phyloP scores from a whole-genome alignment of 75 land plant genomes.

The Selaginella moellendorffii region DNA sequence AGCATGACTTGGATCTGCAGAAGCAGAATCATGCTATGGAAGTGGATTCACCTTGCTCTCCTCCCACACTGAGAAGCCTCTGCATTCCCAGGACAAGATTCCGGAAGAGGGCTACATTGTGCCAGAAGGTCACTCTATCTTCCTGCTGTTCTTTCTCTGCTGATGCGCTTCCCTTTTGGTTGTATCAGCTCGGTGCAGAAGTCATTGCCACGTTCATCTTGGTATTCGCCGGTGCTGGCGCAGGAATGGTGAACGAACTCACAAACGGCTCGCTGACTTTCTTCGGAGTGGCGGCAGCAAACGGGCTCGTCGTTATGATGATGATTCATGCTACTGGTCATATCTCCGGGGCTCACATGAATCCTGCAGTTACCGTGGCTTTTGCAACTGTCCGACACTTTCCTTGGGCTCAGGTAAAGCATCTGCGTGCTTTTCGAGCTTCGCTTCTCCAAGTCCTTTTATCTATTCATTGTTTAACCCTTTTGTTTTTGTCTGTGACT shows the following conservation, averaged over 20 bases:
- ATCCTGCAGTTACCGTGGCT: constrained; percentile 76
- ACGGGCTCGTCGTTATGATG: constrained; percentile 58
- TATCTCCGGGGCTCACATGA: constrained; percentile 87
- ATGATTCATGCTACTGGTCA: constrained; percentile 78
- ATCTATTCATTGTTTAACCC: too few relatives aligned
- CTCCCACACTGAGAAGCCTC: neutral
- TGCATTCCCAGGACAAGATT: neutral
- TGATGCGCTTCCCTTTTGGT: neutral
- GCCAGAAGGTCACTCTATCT: neutral
- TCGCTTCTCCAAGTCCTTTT: neutral
- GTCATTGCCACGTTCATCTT: constrained; percentile 26
- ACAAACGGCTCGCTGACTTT: constrained; percentile 15
- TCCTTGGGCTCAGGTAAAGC: constrained; percentile 75
- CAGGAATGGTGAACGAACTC: constrained; percentile 12
- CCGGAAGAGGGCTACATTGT: neutral
- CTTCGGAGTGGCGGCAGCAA: constrained; percentile 44
- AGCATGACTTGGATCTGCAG: constrained; percentile 23
- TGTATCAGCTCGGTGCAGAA: constrained; percentile 24
- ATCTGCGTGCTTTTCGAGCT: too few relatives aligned
- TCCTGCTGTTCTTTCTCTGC: neutral
- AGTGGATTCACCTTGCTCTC: neutral
- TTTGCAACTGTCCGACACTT: constrained; percentile 57
- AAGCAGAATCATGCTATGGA: neutral
- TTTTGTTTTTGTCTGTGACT: neutral
- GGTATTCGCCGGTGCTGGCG: constrained; percentile 24